These are phyloP conservation scores for Penicillium italicum DNA, from an alignment of 2,329 filamentous ascomycete genomes.

Conservation along the genomic window DNA sequence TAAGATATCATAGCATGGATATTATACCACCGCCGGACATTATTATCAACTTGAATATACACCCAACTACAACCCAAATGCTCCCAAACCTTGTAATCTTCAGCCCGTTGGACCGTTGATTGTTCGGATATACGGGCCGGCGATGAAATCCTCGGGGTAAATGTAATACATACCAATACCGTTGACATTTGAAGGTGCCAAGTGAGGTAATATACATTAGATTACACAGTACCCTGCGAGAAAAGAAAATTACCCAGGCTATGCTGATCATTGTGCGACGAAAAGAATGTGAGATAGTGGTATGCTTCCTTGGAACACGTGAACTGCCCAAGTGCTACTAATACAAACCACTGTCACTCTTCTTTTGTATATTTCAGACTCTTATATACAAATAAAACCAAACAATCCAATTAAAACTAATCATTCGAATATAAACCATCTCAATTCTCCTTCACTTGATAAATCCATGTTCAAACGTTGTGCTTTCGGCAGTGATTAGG, in stretches of 20 bases:
- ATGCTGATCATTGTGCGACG: constrained; percentile 15
- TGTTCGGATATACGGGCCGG: constrained; percentile 9
- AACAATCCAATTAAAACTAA: background rate
- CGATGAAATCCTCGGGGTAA: constrained; percentile 2
- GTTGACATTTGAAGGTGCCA: background rate
- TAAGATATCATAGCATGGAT: background rate
- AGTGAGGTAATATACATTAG: background rate
- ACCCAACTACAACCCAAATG: background rate
- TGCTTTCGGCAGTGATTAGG: constrained; percentile 23
- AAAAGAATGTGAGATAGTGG: constrained; percentile 15
- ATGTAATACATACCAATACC: constrained; percentile 3
- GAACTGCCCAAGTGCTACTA: background rate
- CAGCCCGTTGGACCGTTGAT: constrained; percentile 3
- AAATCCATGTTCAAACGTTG: background rate
- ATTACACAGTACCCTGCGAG: background rate
- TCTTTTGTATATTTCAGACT: background rate
- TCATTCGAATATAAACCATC: background rate
- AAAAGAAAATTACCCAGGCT: background rate
- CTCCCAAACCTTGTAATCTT: background rate
- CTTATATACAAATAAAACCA: background rate
- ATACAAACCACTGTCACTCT: background rate
- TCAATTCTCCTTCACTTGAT: background rate
- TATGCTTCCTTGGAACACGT: background rate
- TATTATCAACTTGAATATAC: background rate
- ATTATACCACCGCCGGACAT: background rate